Percentiles rank a stretch among this genome's conserved stretches.
Conservation (phyloP, 257 asterid species). For the Craterostigma plantagineum region DNA sequence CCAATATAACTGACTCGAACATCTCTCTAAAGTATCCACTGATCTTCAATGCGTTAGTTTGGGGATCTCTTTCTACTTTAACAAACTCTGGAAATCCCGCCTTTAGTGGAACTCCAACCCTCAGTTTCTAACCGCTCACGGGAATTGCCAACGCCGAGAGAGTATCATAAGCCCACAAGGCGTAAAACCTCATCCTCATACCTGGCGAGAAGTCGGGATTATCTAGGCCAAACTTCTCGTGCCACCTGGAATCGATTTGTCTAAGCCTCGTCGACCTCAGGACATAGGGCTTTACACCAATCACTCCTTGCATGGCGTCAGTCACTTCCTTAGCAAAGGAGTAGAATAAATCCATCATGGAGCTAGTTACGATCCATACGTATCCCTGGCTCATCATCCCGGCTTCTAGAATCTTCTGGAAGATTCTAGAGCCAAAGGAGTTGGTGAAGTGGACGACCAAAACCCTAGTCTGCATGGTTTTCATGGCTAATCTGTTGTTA, state of each 20-base stretch:
- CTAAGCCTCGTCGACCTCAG: constrained; percentile 11
- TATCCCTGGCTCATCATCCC: constrained; percentile 16
- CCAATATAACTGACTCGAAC: constrained; percentile 21
- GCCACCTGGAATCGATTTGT: constrained; percentile 9
- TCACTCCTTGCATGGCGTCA: constrained; percentile 33
- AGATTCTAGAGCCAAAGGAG: constrained; percentile 12
- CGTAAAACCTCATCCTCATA: constrained; percentile 11
- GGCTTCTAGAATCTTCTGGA: constrained; percentile 9
- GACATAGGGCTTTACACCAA: constrained; percentile 26
- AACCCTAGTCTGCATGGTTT: constrained; percentile 16
- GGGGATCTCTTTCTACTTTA: constrained; percentile 16
- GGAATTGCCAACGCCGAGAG: constrained; percentile 25
- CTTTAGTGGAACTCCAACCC: constrained; percentile 24
- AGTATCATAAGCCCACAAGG: constrained; percentile 35
- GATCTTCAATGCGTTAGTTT: constrained; percentile 10
- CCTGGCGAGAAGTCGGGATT: constrained; percentile 4
- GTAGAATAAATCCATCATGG: constrained; percentile 12
- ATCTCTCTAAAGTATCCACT: constrained; percentile 20
- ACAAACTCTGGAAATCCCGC: constrained; percentile 16
- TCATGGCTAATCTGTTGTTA: too few species aligned
- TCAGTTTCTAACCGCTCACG: constrained; percentile 17
- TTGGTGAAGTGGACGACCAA: constrained; percentile 18
- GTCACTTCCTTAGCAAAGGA: constrained; percentile 5
- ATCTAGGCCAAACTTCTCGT: constrained; percentile 7
- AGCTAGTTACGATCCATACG: constrained; percentile 29